Evolutionary conservation across 2,329 filamentous ascomycete species (phyloP).

Genomic region (Penicillium sp.): DNA sequence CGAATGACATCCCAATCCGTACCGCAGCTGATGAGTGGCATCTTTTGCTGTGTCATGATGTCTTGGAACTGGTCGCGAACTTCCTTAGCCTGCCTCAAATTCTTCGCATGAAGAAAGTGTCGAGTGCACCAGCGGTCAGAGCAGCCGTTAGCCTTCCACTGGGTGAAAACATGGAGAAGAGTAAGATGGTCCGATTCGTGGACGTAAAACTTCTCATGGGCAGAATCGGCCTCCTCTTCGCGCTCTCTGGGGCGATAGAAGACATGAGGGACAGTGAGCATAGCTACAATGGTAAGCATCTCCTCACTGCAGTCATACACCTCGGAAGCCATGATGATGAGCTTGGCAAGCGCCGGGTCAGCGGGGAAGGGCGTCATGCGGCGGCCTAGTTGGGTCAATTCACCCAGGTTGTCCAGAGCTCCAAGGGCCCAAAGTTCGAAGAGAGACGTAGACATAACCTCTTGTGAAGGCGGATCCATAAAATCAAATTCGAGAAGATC

Average conservation of each 20-base stretch:
- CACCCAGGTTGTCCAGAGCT: slow-evolving; percentile 89
- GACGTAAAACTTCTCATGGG: slow-evolving; percentile 97
- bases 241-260: slow-evolving; percentile 97
- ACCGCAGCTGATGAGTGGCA: slow-evolving; percentile 83
- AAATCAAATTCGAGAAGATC: slow-evolving; percentile 97
- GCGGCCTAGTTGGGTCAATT: slow-evolving; percentile 81
- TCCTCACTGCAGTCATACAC: slow-evolving; percentile 94
- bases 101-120: slow-evolving; percentile 95
- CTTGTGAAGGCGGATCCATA: slow-evolving; percentile 97
- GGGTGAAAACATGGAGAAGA: slow-evolving; percentile 90
- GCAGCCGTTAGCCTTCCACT: slow-evolving; percentile 90
- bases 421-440: slow-evolving; percentile 98
- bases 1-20: slow-evolving; percentile 97
- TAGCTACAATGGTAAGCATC: slow-evolving; percentile 97
- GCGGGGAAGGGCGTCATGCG: slow-evolving; percentile 98
- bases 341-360: slow-evolving; percentile 93
- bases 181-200: slow-evolving; percentile 97
- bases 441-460: slow-evolving; percentile 94
- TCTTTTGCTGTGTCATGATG: slow-evolving; percentile 92
- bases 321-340: slow-evolving; percentile 86
- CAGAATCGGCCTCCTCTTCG: slow-evolving; percentile 92
- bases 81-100: slow-evolving; percentile 85
- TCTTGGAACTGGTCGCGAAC: slow-evolving; percentile 91
- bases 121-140: slow-evolving; percentile 90
- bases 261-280: slow-evolving; percentile 94